phyloP scores from a whole-genome alignment of 768 basidiomycete genomes.

The Kwoniella pini region DNA sequence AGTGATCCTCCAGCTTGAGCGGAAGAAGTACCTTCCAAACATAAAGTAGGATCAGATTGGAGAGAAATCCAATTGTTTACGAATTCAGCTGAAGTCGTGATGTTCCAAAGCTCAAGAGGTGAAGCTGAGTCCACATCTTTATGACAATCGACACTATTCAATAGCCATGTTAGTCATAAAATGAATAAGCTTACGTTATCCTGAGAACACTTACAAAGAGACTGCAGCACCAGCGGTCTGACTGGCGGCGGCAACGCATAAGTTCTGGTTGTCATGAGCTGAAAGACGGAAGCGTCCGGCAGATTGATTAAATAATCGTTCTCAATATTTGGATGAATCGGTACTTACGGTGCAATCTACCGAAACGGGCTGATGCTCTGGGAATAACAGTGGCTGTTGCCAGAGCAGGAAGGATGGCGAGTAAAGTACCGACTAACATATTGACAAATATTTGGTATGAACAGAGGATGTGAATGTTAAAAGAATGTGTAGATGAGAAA shows the following conservation, averaged over 20 bases:
- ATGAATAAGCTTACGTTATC: no score
- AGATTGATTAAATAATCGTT: no score
- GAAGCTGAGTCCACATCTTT: neutral
- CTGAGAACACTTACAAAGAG: neutral
- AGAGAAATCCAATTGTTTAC: no score
- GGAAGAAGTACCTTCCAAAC: neutral
- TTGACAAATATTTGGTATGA: neutral
- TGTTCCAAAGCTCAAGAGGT: slow-evolving; percentile 6
- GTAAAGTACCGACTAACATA: slow-evolving; percentile 1
- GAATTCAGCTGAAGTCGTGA: neutral
- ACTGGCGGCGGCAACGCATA: slow-evolving; percentile 4
- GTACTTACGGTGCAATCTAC: slow-evolving; percentile 8
- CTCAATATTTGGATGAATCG: no score
- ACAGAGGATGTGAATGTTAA: no score
- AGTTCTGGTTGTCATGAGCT: neutral
- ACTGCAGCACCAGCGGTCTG: neutral
- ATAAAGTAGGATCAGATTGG: neutral
- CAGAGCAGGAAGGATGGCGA: neutral
- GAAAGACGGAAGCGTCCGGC: neutral
- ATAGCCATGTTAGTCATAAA: no score
- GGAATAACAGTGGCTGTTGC: slow-evolving; percentile 10
- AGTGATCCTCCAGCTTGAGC: neutral
- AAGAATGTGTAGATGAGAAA: no score
- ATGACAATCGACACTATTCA: neutral
- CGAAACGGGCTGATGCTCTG: neutral